Conservation (phyloP, 495 filamentous ascomycete genomes). For the Aspergillus hancockii region DNA sequence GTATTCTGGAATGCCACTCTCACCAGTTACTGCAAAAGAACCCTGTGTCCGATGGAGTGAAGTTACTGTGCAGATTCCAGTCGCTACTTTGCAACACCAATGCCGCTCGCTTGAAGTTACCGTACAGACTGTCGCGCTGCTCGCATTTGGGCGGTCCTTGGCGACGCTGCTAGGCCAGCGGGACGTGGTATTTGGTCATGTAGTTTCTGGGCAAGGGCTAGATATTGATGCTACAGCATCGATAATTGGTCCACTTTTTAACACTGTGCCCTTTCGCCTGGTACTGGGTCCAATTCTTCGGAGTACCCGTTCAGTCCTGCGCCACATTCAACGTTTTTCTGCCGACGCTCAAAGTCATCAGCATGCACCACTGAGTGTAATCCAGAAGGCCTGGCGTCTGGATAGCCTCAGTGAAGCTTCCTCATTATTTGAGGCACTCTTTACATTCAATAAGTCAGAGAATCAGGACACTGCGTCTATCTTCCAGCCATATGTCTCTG, state of each 20-base stretch:
- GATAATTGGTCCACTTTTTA: slow-evolving; percentile 74
- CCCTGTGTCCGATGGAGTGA: not conserved
- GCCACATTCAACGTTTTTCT: slow-evolving; percentile 19
- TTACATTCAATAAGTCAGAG: slow-evolving; percentile 61
- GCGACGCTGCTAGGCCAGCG: slow-evolving; percentile 16
- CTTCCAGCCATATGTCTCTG: slow-evolving; percentile 1
- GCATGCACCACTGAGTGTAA: slow-evolving; percentile 24
- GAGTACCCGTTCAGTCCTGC: slow-evolving; percentile 2
- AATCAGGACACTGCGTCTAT: slow-evolving; percentile 5
- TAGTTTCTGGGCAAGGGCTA: slow-evolving; percentile 12
- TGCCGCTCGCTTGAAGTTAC: slow-evolving; percentile 24
- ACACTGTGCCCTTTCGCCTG: slow-evolving; percentile 67
- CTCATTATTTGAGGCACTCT: slow-evolving; percentile 40
- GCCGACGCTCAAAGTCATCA: slow-evolving; percentile 26
- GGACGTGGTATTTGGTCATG: slow-evolving; percentile 31
- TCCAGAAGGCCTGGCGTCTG: slow-evolving; percentile 27
- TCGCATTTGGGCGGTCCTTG: slow-evolving; percentile 25
- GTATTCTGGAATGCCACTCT: not conserved
- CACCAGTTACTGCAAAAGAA: not conserved
- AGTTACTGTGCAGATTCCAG: not conserved
- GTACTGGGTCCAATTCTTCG: slow-evolving; percentile 21
- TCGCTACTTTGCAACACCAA: slow-evolving; percentile 2
- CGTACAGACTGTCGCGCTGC: slow-evolving; percentile 24
- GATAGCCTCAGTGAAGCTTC: slow-evolving; percentile 12
- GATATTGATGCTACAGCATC: slow-evolving; percentile 13